Percentiles rank a stretch among this genome's conserved stretches.
Conservation (phyloP, 2,329 filamentous ascomycete genomes). For the Rasamsonia emersonii region DNA sequence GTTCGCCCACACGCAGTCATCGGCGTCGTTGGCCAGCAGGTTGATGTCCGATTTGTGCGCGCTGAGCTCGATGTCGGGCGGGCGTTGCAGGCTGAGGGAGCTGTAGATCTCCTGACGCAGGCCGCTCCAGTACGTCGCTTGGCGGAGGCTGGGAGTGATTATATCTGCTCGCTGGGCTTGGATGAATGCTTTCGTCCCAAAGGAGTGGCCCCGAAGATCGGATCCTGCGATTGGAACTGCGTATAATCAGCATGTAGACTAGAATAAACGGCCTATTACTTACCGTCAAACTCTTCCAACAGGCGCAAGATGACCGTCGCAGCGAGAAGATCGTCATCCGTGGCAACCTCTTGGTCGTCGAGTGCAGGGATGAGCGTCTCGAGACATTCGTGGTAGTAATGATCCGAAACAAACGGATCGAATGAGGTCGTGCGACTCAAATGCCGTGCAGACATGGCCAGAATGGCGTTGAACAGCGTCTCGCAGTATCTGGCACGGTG, state of each 20-base stretch:
- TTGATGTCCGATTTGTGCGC: constrained; percentile 17
- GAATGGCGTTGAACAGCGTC: constrained; percentile 33
- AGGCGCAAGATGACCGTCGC: constrained; percentile 34
- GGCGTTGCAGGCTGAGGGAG: constrained; percentile 18
- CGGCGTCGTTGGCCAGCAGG: constrained; percentile 29
- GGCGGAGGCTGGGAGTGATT: constrained; percentile 11
- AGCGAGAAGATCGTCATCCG: constrained; percentile 32
- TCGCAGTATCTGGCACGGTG: constrained; percentile 15
- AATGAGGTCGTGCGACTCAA: constrained; percentile 31
- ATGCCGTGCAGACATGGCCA: constrained; percentile 35
- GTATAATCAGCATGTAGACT: neutral
- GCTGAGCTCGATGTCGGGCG: constrained; percentile 17
- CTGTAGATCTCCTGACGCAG: constrained; percentile 27
- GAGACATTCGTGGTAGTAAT: constrained; percentile 34
- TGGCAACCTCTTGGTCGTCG: constrained; percentile 29
- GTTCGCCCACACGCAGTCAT: constrained; percentile 35
- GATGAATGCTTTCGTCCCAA: constrained; percentile 8
- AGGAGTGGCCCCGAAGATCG: constrained; percentile 5
- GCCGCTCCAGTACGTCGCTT: constrained; percentile 19
- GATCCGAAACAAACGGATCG: constrained; percentile 33
- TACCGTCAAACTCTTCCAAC: constrained; percentile 35
- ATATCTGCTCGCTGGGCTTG: constrained; percentile 18
- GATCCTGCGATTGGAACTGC: constrained; percentile 8
- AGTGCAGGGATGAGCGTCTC: constrained; percentile 32
- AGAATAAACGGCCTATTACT: neutral